Conservation (phyloP, 305 asterid genomes). For the Fraxinus sp. region DNA sequence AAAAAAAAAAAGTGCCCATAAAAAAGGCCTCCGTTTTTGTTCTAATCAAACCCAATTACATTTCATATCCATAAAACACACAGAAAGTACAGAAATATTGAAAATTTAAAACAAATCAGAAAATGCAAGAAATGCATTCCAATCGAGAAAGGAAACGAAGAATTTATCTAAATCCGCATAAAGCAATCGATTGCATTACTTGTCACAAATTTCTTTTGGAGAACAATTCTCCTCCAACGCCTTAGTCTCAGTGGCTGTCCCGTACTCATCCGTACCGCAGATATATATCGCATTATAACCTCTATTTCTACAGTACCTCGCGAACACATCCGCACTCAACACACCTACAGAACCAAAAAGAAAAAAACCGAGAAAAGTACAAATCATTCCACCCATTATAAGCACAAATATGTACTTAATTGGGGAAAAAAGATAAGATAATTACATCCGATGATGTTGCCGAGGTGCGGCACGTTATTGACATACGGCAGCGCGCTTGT, state of each 20-base stretch:
- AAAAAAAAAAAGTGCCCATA: not conserved
- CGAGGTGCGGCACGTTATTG: conserved; percentile 94
- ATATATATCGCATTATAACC: conserved; percentile 54
- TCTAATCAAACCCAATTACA: conserved; percentile 15
- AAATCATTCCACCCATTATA: not conserved
- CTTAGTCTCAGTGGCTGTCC: conserved; percentile 68
- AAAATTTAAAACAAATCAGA: not conserved
- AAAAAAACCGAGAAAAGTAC: not conserved
- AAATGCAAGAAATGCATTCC: not conserved
- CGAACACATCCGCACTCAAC: conserved; percentile 93
- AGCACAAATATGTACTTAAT: conserved; percentile 11
- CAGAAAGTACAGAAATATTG: not conserved
- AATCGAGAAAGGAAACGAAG: not conserved
- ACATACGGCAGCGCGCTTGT: conserved; percentile 95
- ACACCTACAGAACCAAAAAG: conserved; percentile 55
- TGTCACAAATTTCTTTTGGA: conserved; percentile 66
- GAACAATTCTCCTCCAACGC: conserved; percentile 67
- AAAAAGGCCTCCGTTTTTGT: not conserved
- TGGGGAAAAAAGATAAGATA: not conserved
- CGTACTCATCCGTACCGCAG: conserved; percentile 71
- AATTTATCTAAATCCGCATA: not conserved
- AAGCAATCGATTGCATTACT: conserved; percentile 31
- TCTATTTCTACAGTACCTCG: conserved; percentile 75
- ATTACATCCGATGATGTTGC: conserved; percentile 91
- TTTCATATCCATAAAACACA: not conserved